Conservation (phyloP, 768 basidiomycete species). For the Leccinum pellstonianum region DNA sequence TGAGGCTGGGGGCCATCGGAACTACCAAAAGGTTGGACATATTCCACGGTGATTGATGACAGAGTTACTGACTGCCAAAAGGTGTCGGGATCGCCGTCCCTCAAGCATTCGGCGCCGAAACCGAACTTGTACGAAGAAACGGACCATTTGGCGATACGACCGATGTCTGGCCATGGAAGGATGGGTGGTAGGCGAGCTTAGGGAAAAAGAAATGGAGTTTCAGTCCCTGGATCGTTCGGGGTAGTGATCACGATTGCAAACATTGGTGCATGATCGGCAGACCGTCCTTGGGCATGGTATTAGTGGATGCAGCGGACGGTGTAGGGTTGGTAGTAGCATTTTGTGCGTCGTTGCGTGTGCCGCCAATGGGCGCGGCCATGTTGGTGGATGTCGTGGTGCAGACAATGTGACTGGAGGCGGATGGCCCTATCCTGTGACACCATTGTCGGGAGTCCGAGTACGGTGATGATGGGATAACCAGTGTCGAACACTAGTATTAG, state of each 20-base stretch:
- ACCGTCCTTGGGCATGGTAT: conserved; percentile 33
- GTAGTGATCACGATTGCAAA: conserved; percentile 18
- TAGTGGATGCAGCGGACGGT: conserved; percentile 9
- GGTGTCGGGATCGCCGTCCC: conserved; percentile 85
- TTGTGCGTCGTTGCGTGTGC: conserved; percentile 14
- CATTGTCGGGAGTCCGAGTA: too few relatives aligned
- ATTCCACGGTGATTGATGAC: background rate
- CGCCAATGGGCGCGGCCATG: conserved; percentile 17
- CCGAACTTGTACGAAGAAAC: conserved; percentile 97
- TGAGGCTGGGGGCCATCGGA: conserved; percentile 97
- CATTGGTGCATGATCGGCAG: conserved; percentile 40
- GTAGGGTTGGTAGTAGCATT: conserved; percentile 11
- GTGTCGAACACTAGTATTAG: conserved; percentile 7
- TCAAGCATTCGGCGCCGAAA: conserved; percentile 89
- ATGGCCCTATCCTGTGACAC: too few relatives aligned
- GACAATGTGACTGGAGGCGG: too few relatives aligned
- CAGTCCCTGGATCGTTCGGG: too few relatives aligned
- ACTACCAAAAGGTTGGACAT: conserved; percentile 36
- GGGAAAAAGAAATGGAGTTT: background rate
- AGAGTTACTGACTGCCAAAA: conserved; percentile 89
- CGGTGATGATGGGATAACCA: background rate
- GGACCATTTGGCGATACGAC: conserved; percentile 88
- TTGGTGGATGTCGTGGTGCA: background rate
- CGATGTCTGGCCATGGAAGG: conserved; percentile 81
- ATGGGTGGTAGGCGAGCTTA: conserved; percentile 45